Evolutionary conservation across 805 yeast genomes (phyloP), one percentile per base, ranked within the genome.

Genomic region (Kregervanrija fluxuum): DNA sequence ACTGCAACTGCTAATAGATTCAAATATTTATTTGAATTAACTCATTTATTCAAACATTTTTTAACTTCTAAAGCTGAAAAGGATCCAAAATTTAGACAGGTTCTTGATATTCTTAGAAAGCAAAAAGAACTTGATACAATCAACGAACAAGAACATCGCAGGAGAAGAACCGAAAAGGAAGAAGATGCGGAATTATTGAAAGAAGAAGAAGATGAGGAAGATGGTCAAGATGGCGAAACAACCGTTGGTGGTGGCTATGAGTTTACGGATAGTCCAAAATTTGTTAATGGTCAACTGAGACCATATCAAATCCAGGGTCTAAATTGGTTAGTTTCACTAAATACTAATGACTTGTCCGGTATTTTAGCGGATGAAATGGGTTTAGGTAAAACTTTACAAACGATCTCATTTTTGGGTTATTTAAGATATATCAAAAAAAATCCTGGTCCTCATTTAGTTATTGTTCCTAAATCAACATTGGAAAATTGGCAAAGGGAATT

Each of bases 361-460:
- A 84, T 85, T 17, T 68, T 85, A 47, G 93, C 93, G 1, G 93
- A 85, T 63, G 93, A 85, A 64, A 85, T 85, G 93, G 93, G 93
- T 1, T 65, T 85, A 49, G 93, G 93, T 53, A 85, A 85, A 59
- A 85, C 93, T 3, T 65, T 85, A 46, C 93, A 85, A 61, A 85
- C 91, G 0, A 84, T 85, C 50, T 77, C 91, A 8, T 81, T 82
- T 50, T 62, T 85, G 38, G 91, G 91, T 2, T 85, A 80, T 56
- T 65, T 85, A 36, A 70, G 93, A 48, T 82, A 77, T 55, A 61
- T 79, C 44, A 77, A 73, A 51, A 68, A 74, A 31, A 69, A 75
- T 30, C 70, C 69, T 35, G 93, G 93, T 3, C 95, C 95, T 3
- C 86, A 79, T 59, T 68, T 85, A 48, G 82, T 85, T 14, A 75